Percentiles rank a stretch among this genome's conserved stretches.
phyloP scores from a whole-genome alignment of 2,329 filamentous ascomycete genomes.

The Neonectria faginata region DNA sequence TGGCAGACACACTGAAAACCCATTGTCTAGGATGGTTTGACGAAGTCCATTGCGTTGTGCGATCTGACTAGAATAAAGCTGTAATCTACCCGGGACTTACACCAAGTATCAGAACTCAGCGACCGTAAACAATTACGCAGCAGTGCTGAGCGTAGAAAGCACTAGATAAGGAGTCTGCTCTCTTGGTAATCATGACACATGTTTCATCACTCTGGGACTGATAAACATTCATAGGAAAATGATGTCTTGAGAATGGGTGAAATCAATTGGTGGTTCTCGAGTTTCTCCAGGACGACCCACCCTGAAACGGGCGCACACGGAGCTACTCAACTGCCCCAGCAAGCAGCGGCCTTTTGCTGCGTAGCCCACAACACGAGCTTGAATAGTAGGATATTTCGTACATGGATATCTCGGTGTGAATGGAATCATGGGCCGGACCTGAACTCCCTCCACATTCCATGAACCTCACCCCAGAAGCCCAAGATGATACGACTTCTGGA shows the following conservation, averaged over 20 bases:
- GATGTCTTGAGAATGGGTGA: not conserved
- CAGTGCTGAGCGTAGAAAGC: not conserved
- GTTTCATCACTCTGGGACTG: not conserved
- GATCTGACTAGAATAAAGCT: not conserved
- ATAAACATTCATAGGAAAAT: not conserved
- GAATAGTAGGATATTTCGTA: not conserved
- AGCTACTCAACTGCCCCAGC: not conserved
- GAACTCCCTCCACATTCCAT: not conserved
- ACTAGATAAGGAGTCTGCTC: not conserved
- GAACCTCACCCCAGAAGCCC: not conserved
- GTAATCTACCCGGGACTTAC: not conserved
- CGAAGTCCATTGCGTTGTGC: not conserved
- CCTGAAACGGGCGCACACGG: not conserved
- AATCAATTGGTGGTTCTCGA: conserved; percentile 7
- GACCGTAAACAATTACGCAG: not conserved
- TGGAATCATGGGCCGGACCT: not conserved
- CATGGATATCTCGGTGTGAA: not conserved
- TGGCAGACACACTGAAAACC: not conserved
- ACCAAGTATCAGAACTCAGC: not conserved
- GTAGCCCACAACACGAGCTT: not conserved
- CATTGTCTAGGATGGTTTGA: not conserved
- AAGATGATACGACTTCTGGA: not conserved
- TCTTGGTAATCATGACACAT: not conserved
- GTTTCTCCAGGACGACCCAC: not conserved
- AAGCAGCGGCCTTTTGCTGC: not conserved